A percentile compares a stretch with the other conserved stretches of the same genome.
These are phyloP conservation scores for Nicotiana otophora DNA, from an alignment of 257 asterid species.

Conservation along the genomic window DNA sequence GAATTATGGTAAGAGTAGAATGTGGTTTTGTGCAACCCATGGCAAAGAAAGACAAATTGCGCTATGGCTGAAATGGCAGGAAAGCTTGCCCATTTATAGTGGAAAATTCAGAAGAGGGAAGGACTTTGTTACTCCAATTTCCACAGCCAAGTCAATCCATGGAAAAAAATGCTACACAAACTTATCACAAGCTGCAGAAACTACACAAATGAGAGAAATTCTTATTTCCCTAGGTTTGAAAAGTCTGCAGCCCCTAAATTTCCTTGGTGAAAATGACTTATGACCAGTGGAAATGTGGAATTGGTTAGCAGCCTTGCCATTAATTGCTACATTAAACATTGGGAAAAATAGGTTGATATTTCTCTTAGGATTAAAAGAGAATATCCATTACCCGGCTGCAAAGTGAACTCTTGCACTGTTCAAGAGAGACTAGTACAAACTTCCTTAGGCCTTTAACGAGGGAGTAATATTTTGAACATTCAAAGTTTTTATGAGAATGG, in stretches of 20 bases:
- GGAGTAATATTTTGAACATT: not conserved
- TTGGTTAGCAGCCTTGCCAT: not conserved
- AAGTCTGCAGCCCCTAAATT: conserved; percentile 4
- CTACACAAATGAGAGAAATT: not conserved
- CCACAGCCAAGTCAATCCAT: not conserved
- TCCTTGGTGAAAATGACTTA: not conserved
- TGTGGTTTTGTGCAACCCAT: not conserved
- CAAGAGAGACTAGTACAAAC: not conserved
- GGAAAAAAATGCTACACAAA: not conserved
- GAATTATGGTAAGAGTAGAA: not conserved
- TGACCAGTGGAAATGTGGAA: not conserved
- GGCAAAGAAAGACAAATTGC: not conserved
- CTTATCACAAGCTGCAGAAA: not conserved
- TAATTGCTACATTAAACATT: not conserved
- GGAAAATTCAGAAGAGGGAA: not conserved
- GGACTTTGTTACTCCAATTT: not conserved
- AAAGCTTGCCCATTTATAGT: not conserved
- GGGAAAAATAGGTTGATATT: not conserved
- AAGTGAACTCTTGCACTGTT: not conserved
- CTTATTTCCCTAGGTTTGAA: not conserved
- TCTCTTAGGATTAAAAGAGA: not conserved
- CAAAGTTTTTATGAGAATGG: not conserved
- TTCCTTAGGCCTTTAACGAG: not conserved
- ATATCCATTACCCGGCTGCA: not conserved
- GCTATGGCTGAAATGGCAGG: not conserved